These are phyloP conservation scores for Aspergillus sp. DNA, from an alignment of 2,329 filamentous ascomycete species.

Conservation along the genomic window DNA sequence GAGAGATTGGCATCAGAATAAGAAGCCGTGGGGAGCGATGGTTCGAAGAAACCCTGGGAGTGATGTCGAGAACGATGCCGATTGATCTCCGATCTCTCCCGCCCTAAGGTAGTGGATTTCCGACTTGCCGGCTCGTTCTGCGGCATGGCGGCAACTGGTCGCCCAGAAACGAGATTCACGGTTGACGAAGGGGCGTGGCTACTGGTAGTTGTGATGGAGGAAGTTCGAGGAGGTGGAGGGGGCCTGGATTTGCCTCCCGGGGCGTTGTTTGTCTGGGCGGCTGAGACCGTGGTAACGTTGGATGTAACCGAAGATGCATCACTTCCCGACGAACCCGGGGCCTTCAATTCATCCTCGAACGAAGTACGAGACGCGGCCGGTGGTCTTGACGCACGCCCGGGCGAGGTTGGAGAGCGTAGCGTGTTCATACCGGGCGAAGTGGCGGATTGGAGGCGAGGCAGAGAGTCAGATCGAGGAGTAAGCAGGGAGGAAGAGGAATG, in stretches of 20 bases:
- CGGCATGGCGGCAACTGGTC: constrained; percentile 31
- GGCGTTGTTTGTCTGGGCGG: constrained; percentile 29
- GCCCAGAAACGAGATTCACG: constrained; percentile 14
- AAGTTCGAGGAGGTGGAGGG: constrained; percentile 15
- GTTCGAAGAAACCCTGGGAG: constrained; percentile 62
- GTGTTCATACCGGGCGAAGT: constrained; percentile 8
- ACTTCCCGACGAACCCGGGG: constrained; percentile 39
- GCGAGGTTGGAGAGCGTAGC: constrained; percentile 3
- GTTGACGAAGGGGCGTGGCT: constrained; percentile 28
- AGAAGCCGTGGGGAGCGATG: constrained; percentile 50
- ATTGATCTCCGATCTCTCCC: constrained; percentile 26
- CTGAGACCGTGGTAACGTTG: constrained; percentile 37
- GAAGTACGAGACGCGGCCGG: constrained; percentile 15
- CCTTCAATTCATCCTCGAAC: constrained; percentile 26
- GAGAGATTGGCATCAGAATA: constrained; percentile 42
- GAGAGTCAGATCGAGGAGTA: background rate
- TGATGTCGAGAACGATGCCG: constrained; percentile 44
- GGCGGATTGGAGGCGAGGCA: background rate
- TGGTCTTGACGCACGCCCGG: constrained; percentile 12
- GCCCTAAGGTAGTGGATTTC: constrained; percentile 25
- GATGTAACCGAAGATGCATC: constrained; percentile 40
- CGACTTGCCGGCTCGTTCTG: constrained; percentile 29
- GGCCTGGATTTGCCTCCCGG: too few species aligned
- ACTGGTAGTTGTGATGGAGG: constrained; percentile 17
- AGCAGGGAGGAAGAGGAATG: background rate